phyloP scores from a whole-genome alignment of 2,329 filamentous ascomycete genomes.

The Aspergillus sojae region DNA sequence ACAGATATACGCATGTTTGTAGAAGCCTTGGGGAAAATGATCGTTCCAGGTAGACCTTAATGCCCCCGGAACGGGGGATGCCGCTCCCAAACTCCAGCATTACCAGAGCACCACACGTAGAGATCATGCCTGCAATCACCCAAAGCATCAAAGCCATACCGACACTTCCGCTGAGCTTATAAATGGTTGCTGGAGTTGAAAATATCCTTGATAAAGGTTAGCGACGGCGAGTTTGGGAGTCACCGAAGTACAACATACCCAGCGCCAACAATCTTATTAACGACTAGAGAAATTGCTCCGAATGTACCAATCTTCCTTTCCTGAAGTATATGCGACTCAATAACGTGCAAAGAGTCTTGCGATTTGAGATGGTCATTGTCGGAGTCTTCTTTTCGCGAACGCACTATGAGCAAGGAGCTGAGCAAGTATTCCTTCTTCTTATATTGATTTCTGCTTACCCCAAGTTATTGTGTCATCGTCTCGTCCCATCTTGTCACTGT shows the following conservation, averaged over 20 bases:
- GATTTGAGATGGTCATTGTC: conserved; percentile 1
- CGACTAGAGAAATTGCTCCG: conserved; percentile 23
- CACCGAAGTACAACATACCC: conserved; percentile 16
- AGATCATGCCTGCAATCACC: conserved; percentile 54
- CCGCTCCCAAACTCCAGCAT: conserved; percentile 52
- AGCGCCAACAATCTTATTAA: conserved; percentile 27
- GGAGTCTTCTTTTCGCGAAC: not conserved
- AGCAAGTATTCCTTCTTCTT: not conserved
- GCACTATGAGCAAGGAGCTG: not conserved
- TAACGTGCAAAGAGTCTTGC: not conserved
- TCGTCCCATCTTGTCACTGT: not conserved
- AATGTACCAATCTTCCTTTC: conserved; percentile 23
- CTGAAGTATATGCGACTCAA: conserved; percentile 23
- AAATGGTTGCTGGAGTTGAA: conserved; percentile 61
- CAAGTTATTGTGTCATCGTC: not conserved
- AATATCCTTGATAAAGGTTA: conserved; percentile 39
- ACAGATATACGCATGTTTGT: conserved; percentile 52
- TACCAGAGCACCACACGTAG: conserved; percentile 50
- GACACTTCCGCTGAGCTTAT: conserved; percentile 57
- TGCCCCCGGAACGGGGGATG: conserved; percentile 50
- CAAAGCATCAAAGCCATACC: conserved; percentile 58
- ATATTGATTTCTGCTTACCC: not conserved
- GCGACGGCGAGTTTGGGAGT: not conserved
- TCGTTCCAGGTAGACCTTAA: conserved; percentile 53
- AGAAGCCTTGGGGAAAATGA: conserved; percentile 50